Evolutionary conservation across 2,329 filamentous ascomycete genomes (phyloP).

Genomic region (Botrytis medusae): DNA sequence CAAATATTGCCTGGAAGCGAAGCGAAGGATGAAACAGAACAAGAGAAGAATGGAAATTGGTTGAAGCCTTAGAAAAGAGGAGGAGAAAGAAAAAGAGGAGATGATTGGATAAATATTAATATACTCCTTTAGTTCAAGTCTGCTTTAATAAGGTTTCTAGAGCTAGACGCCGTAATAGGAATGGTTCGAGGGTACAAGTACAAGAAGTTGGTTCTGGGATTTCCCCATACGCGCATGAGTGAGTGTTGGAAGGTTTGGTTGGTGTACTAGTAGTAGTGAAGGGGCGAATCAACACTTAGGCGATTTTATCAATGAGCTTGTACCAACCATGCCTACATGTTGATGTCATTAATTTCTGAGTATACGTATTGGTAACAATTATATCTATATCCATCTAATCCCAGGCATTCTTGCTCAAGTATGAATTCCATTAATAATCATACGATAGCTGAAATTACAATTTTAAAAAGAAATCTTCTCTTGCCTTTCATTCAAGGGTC

Average conservation of each 20-base stretch:
- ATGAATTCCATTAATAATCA: neutral
- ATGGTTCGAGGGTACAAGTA: neutral
- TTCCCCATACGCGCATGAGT: neutral
- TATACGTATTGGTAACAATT: neutral
- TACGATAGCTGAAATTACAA: neutral
- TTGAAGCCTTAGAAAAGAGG: neutral
- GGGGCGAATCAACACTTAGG: neutral
- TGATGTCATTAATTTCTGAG: neutral
- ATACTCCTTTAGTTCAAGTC: neutral
- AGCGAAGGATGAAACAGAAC: slow-evolving; percentile 6
- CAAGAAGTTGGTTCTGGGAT: neutral
- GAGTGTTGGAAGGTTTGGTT: neutral
- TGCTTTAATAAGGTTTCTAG: neutral
- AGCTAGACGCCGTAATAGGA: neutral
- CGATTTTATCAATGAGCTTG: slow-evolving; percentile 2
- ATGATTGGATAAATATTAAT: neutral
- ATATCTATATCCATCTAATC: neutral
- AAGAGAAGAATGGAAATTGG: slow-evolving; percentile 2
- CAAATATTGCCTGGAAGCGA: neutral
- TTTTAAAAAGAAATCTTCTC: neutral
- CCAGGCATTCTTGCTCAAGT: neutral
- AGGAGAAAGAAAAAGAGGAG: neutral
- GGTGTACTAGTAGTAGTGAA: neutral
- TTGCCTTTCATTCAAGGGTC: neutral
- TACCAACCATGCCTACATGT: neutral